Evolutionary conservation across 2,329 filamentous ascomycete species (phyloP), one percentile per base, ranked within the genome.

Genomic region (Pseudogymnoascus sp.): DNA sequence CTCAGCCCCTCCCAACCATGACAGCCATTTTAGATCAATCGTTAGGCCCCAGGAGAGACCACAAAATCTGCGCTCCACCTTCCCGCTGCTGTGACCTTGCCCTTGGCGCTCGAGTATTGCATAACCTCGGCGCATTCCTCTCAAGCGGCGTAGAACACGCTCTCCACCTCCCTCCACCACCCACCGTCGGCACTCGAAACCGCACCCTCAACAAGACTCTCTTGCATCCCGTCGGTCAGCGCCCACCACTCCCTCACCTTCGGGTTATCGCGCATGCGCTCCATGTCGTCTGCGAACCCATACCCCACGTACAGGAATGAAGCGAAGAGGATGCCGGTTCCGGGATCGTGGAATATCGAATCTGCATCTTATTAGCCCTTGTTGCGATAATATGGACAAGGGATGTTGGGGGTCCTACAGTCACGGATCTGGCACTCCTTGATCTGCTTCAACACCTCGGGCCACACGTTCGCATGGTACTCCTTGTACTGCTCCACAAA

Each of bases 241-340:
- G 77, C 78, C 89, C 89, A 93, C 90, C 90, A 93, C 73, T 89
- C 85, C 62, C 84, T 81, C 35, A 92, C 87, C 70, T 86, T 87
- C 0, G 83, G 81, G 68, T 92, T 91, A 63, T 83, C 84, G 1
- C 81, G 80, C 89, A 92, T 92, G 65, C 78, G 80, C 73, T 83
- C 81, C 90, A 93, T 92, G 70, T 93, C 90, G 8, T 79, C 86
- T 2, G 83, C 85, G 64, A 83, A 92, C 66, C 90, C 82, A 64
- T 82, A 82, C 0, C 90, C 90, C n/a, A 88, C 78, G 69, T 92
- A 93, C 72, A 90, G 92, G 78, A 92, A 91, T 23, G 78, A 85
- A 0, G 88, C 87, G 71, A 92, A 92, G 1, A 93, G 79, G 43
- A 86, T 86, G 61, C 82, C 76, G 0, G 81, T 81, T 4, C 72